Conservation (phyloP, 2,329 filamentous ascomycete genomes). For the Aspergillus sp. region DNA sequence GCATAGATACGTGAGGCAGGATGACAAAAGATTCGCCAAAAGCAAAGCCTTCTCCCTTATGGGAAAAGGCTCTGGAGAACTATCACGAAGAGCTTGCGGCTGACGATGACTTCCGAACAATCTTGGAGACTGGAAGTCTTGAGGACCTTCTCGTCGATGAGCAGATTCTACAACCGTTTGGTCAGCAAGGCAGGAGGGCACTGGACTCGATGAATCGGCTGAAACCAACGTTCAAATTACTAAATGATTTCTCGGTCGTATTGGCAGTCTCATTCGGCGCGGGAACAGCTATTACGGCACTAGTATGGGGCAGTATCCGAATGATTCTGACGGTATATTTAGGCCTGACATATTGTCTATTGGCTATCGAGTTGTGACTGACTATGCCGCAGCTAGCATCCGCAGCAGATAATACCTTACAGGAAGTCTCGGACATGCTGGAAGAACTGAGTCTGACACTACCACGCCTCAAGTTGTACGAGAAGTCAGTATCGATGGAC, state of each 20-base stretch:
- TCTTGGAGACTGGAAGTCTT: slow-evolving; percentile 1
- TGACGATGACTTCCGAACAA: slow-evolving; percentile 3
- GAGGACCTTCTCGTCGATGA: neutral
- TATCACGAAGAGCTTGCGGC: slow-evolving; percentile 4
- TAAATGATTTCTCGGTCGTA: neutral
- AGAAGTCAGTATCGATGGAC: neutral
- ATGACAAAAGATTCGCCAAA: no score
- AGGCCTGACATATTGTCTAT: neutral
- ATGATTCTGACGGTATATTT: neutral
- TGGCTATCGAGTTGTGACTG: neutral
- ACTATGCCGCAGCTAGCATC: neutral
- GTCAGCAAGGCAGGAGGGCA: neutral
- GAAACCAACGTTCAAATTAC: neutral
- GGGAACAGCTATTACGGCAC: neutral
- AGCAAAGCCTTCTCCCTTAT: slow-evolving; percentile 1
- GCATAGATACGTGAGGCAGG: no score
- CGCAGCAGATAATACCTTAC: neutral
- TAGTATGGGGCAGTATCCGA: slow-evolving; percentile 1
- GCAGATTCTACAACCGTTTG: neutral
- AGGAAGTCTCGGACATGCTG: neutral
- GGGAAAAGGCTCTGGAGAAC: slow-evolving; percentile 3
- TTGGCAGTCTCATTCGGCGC: neutral
- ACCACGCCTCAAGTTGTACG: neutral
- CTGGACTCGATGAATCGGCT: neutral
- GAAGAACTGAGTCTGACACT: slow-evolving; percentile 1